Conservation (phyloP, 805 yeast genomes). For the Ascoidea rubescens region DNA sequence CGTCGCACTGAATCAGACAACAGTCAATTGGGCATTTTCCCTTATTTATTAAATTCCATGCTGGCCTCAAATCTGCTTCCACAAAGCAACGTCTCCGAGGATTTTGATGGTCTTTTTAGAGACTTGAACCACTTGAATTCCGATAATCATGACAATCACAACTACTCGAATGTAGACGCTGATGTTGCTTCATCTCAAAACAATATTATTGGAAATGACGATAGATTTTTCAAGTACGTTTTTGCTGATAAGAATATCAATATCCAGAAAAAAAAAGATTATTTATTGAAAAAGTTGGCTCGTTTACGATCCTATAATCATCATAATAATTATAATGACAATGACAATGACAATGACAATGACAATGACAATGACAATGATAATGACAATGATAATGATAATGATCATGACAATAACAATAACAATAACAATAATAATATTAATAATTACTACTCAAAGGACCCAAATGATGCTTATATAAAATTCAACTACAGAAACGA, state of each 20-base stretch:
- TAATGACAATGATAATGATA: constrained; percentile 1
- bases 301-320: neutral
- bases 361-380: constrained; percentile 2
- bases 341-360: constrained; percentile 1
- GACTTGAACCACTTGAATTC: neutral
- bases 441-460: neutral
- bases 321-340: neutral
- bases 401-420: constrained; percentile 1
- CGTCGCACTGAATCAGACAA: too few relatives aligned
- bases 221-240: neutral
- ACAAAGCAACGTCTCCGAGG: neutral
- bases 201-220: neutral
- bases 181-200: neutral
- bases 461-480: neutral
- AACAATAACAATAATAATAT: neutral
- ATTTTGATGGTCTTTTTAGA: neutral
- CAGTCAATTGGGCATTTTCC: too few relatives aligned
- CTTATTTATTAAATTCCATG: neutral
- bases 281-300: neutral
- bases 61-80: neutral
- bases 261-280: neutral
- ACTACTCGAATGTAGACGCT: neutral
- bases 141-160: neutral
- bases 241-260: too few relatives aligned
- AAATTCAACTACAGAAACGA: constrained; percentile 1